Evolutionary conservation across 1,284 basidiomycete genomes (phyloP), one percentile per base, ranked within the genome.

Genomic region (Termitomyces sp.): DNA sequence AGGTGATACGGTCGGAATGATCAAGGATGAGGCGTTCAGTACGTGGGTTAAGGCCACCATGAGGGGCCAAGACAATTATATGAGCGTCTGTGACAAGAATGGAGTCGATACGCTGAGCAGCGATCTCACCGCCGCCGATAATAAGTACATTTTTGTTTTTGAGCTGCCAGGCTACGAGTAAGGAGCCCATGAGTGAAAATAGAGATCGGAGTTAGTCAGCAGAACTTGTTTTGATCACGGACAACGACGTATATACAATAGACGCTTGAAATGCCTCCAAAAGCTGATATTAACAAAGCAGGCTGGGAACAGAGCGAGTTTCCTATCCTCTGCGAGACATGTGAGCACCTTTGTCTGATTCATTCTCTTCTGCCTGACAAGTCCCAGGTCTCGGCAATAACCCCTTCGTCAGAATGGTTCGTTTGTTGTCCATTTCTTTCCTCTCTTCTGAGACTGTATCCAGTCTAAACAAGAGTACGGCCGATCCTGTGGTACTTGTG

Each of bases 401-500:
- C 70, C 88, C 92, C 0, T 94, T 93, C 71, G 82, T 94, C 55
- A 82, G 91, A 61, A 95, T 94, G 93, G 92, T 92, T 62, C 58
- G 79, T 73, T 58, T 28, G 43, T 33, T 46, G 40, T 50, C 19
- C 13, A 30, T 49, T 42, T 49, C 31, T 17, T 24, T 8, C 15
- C 34, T 31, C 49, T 39, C 33, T 33, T 8, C 54, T 55, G 33
- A 52, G 40, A n/a, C 28, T 28, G 38, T 34, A 21, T 53, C 15
- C 52, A 90, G 96, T 93, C 92, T 13, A 98, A 98, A 72, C 96
- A 99, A 80, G 88, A 94, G 66, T 94, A 91, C 62, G 97, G 94
- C 9, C 85, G 92, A 45, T 93, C 94, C 51, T 99, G 97, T 73
- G 93, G 92, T 55, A 92, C 97, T 58, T 99, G 97, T 67, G 92